phyloP scores from a whole-genome alignment of 805 yeast genomes.

The Schwanniomyces polymorphus region DNA sequence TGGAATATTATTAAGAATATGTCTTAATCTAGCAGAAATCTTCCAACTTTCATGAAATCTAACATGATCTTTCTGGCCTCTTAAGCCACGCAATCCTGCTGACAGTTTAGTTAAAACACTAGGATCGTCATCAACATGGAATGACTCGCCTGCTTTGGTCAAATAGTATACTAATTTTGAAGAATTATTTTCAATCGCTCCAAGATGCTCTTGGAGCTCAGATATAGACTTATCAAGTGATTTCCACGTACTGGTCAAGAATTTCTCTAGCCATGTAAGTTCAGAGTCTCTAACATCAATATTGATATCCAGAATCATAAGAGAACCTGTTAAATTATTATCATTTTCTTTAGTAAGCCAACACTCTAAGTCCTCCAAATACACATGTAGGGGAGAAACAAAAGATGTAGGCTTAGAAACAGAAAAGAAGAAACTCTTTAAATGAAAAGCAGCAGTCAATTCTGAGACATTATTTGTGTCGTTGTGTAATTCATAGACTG shows the following conservation, averaged over 20 bases:
- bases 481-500: slow-evolving; percentile 9
- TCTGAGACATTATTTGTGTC: slow-evolving; percentile 6
- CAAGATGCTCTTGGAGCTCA: slow-evolving; percentile 13
- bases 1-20: slow-evolving; percentile 64
- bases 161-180: slow-evolving; percentile 44
- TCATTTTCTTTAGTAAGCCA: slow-evolving; percentile 28
- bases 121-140: slow-evolving; percentile 75
- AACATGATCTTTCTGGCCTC: slow-evolving; percentile 71
- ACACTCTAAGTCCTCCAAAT: slow-evolving; percentile 32
- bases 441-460: slow-evolving; percentile 28
- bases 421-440: slow-evolving; percentile 23
- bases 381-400: slow-evolving; percentile 11
- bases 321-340: slow-evolving; percentile 16
- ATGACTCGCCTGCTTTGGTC: slow-evolving; percentile 35
- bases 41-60: slow-evolving; percentile 88
- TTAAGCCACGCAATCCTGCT: slow-evolving; percentile 69
- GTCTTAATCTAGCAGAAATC: slow-evolving; percentile 73
- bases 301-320: slow-evolving; percentile 16
- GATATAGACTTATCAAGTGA: slow-evolving; percentile 13
- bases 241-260: slow-evolving; percentile 9
- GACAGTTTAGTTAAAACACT: slow-evolving; percentile 89
- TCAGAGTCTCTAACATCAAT: slow-evolving; percentile 18
- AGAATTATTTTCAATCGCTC: slow-evolving; percentile 7
- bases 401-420: slow-evolving; percentile 22
- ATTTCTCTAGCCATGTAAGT: slow-evolving; percentile 21